A percentile compares a stretch with the other conserved stretches of the same genome.
Conservation (phyloP, 148 eudicot species). For the Rhododendron williamsianum region DNA sequence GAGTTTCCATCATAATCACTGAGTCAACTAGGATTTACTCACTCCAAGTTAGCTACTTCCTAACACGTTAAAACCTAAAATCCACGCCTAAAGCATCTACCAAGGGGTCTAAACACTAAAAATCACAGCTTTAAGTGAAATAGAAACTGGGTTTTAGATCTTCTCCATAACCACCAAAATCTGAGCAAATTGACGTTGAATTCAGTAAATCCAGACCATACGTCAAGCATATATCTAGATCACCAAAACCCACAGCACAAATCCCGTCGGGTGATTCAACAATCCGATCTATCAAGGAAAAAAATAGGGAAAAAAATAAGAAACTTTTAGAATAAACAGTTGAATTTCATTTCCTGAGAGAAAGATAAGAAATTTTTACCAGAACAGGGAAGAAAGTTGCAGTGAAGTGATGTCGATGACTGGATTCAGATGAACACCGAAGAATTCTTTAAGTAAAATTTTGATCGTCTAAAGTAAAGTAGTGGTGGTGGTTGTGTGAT, state of each 20-base stretch:
- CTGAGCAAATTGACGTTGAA: slow-evolving; percentile 32
- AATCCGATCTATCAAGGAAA: slow-evolving; percentile 20
- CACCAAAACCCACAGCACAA: slow-evolving; percentile 1
- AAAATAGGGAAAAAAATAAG: background rate
- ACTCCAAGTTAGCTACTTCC: background rate
- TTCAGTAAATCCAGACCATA: slow-evolving; percentile 19
- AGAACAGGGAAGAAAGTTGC: background rate
- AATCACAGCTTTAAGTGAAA: background rate
- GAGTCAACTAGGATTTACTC: slow-evolving; percentile 6
- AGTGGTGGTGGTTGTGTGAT: background rate
- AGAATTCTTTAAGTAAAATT: background rate
- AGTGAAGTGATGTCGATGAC: background rate
- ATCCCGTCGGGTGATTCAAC: background rate
- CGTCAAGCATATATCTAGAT: slow-evolving; percentile 20
- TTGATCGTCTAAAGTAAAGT: background rate
- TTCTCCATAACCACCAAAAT: slow-evolving; percentile 51
- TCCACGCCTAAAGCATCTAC: background rate
- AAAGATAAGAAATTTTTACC: background rate
- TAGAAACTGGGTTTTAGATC: slow-evolving; percentile 21
- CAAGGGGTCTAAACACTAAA: slow-evolving; percentile 16
- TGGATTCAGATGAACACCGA: background rate
- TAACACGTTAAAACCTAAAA: slow-evolving; percentile 12
- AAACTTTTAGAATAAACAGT: background rate
- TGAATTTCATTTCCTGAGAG: background rate
- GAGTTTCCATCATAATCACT: slow-evolving; percentile 48